phyloP scores from a whole-genome alignment of 257 asterid genomes.

The Nicotiana benthamiana region DNA sequence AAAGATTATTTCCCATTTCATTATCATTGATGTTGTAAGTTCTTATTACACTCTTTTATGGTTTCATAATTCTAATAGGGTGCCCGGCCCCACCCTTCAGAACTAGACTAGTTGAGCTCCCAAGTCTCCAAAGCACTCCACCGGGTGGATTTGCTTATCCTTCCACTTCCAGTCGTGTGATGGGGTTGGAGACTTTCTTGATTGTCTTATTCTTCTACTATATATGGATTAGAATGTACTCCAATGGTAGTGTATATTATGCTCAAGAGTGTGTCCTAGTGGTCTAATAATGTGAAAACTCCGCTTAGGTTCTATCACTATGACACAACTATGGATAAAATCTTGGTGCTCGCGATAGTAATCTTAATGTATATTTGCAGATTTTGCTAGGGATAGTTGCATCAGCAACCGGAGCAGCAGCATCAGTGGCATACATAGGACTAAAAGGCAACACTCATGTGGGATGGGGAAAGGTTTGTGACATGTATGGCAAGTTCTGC shows the following conservation, averaged over 20 bases:
- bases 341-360: neutral
- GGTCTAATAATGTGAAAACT: too few species aligned
- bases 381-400: conserved; percentile 65
- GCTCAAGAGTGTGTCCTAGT: neutral
- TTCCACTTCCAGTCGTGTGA: too few species aligned
- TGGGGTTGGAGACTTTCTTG: neutral
- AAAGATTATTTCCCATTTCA: conserved; percentile 23
- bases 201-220: neutral
- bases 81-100: neutral
- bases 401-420: conserved; percentile 73
- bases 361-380: conserved; percentile 29
- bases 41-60: neutral
- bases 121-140: too few species aligned
- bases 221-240: neutral
- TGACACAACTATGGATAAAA: neutral
- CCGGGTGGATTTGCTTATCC: too few species aligned
- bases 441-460: conserved; percentile 54
- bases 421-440: conserved; percentile 70
- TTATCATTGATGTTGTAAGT: conserved; percentile 42
- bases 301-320: too few species aligned
- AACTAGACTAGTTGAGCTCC: too few species aligned
- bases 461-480: conserved; percentile 53
- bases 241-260: neutral
- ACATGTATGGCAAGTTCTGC: conserved; percentile 45
- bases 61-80: neutral